phyloP scores from a whole-genome alignment of 495 filamentous ascomycete genomes.

The Pseudevernia furfuracea region DNA sequence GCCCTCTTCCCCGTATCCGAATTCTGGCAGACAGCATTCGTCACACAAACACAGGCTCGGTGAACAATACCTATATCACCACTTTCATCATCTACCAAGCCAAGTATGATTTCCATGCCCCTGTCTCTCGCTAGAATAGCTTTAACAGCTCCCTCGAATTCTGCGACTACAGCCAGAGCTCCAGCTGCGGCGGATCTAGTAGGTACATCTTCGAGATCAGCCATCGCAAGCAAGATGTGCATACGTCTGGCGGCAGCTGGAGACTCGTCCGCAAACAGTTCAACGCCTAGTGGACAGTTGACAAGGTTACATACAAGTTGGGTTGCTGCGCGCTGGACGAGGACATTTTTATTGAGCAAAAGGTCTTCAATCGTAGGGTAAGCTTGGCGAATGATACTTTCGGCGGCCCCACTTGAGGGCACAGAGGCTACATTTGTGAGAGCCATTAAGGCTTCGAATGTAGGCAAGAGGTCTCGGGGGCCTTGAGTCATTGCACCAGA shows the following conservation, averaged over 20 bases:
- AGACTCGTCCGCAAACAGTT: constrained; percentile 65
- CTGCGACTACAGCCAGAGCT: constrained; percentile 74
- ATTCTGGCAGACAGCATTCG: constrained; percentile 48
- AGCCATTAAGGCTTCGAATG: constrained; percentile 84
- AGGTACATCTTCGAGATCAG: constrained; percentile 71
- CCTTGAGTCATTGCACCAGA: constrained; percentile 44
- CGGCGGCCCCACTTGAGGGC: constrained; percentile 57
- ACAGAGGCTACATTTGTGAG: constrained; percentile 87
- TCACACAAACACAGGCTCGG: constrained; percentile 66
- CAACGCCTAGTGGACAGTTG: constrained; percentile 62
- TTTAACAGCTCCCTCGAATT: constrained; percentile 62
- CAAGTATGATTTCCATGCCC: constrained; percentile 62
- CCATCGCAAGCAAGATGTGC: constrained; percentile 76
- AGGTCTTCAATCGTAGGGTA: constrained; percentile 74
- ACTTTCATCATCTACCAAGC: constrained; percentile 62
- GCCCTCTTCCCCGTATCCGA: constrained; percentile 22
- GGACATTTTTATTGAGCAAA: constrained; percentile 64
- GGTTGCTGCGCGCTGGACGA: constrained; percentile 72
- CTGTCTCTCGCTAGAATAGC: constrained; percentile 60
- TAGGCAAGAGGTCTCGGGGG: constrained; percentile 71
- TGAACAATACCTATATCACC: constrained; percentile 51
- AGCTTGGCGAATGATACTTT: constrained; percentile 60
- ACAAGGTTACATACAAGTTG: constrained; percentile 92
- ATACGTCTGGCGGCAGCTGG: constrained; percentile 61
- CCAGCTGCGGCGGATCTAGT: constrained; percentile 83